Percentiles rank a stretch among this genome's conserved stretches.
phyloP scores from a whole-genome alignment of 1,284 basidiomycete species.

The Cryptococcus amylolentus region DNA sequence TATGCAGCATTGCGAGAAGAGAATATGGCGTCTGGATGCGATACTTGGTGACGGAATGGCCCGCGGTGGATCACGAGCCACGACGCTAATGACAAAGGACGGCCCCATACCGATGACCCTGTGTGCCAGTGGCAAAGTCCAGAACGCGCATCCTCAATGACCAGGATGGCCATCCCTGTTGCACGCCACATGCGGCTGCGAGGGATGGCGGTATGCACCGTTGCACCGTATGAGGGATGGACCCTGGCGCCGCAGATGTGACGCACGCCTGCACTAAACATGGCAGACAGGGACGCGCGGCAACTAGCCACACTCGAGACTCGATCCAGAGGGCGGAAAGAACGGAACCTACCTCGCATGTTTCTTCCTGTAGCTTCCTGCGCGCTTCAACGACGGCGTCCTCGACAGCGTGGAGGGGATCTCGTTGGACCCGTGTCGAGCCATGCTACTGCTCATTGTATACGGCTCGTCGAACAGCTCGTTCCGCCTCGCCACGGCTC shows the following conservation, averaged over 20 bases:
- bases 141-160: not conserved
- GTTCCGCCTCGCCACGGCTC: not conserved
- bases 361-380: constrained; percentile 31
- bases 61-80: not conserved
- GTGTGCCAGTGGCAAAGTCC: not conserved
- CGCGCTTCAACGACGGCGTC: constrained; percentile 15
- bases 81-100: no score
- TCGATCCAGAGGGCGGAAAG: not conserved
- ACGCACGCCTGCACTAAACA: not conserved
- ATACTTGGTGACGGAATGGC: not conserved
- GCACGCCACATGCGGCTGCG: not conserved
- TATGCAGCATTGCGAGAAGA: no score
- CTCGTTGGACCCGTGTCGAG: not conserved
- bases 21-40: no score
- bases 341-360: constrained; percentile 36
- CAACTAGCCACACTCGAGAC: not conserved
- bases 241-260: not conserved
- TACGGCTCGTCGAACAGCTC: constrained; percentile 4
- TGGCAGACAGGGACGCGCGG: not conserved
- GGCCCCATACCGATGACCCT: no score
- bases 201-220: not conserved
- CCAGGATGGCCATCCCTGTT: not conserved
- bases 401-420: not conserved
- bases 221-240: not conserved
- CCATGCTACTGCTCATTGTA: not conserved